A percentile compares a stretch with the other conserved stretches of the same genome.
phyloP scores from a whole-genome alignment of 139 green algal genomes.

The Picochlorum sp. region DNA sequence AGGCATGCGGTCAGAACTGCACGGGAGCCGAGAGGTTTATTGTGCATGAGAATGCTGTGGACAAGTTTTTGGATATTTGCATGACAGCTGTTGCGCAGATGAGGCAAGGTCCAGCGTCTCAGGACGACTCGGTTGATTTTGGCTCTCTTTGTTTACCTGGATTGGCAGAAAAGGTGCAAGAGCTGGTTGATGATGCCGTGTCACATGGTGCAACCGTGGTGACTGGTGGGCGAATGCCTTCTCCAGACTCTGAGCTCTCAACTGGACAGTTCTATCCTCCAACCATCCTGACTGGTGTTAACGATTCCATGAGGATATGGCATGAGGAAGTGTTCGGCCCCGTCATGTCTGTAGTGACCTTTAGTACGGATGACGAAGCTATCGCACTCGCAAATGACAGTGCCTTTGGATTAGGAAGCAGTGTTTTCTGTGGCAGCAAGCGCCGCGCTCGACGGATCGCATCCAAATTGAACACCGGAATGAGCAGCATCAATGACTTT shows the following conservation, averaged over 20 bases:
- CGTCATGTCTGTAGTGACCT: constrained; percentile 54
- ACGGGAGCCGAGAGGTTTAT: constrained; percentile 92
- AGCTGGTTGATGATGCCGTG: constrained; percentile 85
- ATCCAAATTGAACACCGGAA: constrained; percentile 65
- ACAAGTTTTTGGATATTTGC: constrained; percentile 30
- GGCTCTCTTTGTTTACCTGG: constrained; percentile 93
- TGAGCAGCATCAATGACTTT: constrained; percentile 95
- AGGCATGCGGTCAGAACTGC: constrained; percentile 94
- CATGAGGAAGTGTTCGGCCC: constrained; percentile 93
- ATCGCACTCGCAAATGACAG: constrained; percentile 91
- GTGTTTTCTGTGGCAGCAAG: constrained; percentile 67
- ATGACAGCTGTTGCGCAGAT: constrained; percentile 3
- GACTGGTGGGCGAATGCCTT: constrained; percentile 53
- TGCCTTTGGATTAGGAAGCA: constrained; percentile 86
- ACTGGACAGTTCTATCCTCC: constrained; percentile 89
- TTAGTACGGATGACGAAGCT: constrained; percentile 71
- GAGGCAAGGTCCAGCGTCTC: constrained; percentile 29
- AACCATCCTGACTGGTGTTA: constrained; percentile 77
- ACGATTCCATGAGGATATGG: constrained; percentile 79
- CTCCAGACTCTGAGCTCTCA: not conserved
- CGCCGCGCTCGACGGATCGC: constrained; percentile 45
- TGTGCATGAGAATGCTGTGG: constrained; percentile 68
- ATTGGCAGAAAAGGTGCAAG: constrained; percentile 70
- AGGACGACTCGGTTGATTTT: constrained; percentile 54
- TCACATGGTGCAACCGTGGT: constrained; percentile 64